phyloP scores from a whole-genome alignment of 352 stramenopile species.

The Phytopythium chamaehyphon region DNA sequence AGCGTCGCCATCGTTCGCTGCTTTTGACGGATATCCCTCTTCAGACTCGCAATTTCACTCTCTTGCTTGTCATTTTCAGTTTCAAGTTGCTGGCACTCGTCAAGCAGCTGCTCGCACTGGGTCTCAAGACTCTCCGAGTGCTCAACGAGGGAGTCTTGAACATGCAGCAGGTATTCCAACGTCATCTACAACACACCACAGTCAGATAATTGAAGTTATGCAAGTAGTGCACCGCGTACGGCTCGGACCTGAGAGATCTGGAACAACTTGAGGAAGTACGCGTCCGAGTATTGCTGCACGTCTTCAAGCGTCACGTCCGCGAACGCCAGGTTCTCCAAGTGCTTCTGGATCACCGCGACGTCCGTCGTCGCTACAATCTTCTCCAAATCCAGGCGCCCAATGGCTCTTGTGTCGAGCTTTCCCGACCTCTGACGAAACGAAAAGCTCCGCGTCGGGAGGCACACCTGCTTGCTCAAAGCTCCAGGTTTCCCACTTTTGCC shows the following conservation, averaged over 20 bases:
- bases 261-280: constrained; percentile 85
- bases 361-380: constrained; percentile 75
- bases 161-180: constrained; percentile 78
- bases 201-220: not conserved
- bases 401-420: constrained; percentile 69
- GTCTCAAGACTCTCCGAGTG: constrained; percentile 64
- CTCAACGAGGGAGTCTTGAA: constrained; percentile 73
- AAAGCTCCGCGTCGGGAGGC: constrained; percentile 69
- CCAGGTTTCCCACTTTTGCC: not conserved
- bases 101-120: constrained; percentile 58
- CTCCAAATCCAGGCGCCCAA: constrained; percentile 64
- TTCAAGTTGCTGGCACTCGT: constrained; percentile 61
- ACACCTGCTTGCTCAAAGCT: constrained; percentile 31
- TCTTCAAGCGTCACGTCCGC: constrained; percentile 79
- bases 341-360: constrained; percentile 65
- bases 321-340: constrained; percentile 80
- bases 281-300: constrained; percentile 80
- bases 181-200: constrained; percentile 46
- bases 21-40: constrained; percentile 77
- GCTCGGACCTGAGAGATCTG: constrained; percentile 68
- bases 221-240: not conserved
- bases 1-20: constrained; percentile 79
- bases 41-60: constrained; percentile 52
- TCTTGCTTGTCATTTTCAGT: constrained; percentile 58
- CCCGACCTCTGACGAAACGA: constrained; percentile 67